Conservation (phyloP, 305 asterid genomes). For the Fraxinus sp. region DNA sequence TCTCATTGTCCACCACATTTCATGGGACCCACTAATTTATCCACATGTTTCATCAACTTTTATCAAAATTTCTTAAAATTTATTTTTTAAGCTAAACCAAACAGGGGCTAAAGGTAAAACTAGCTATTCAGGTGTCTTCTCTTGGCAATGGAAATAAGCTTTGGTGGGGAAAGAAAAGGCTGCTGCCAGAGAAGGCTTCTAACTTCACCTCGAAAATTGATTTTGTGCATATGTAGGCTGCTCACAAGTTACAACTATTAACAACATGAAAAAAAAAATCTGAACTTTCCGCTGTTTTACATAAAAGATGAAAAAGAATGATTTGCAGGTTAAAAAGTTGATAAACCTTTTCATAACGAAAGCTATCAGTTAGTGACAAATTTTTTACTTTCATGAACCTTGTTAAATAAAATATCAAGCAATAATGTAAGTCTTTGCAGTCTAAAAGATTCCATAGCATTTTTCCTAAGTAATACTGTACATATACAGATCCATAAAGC, state of each 20-base stretch:
- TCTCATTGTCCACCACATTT: neutral
- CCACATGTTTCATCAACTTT: neutral
- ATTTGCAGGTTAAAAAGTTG: neutral
- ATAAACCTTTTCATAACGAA: neutral
- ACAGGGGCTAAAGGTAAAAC: neutral
- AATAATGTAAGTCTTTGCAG: neutral
- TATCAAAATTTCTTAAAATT: too few species aligned
- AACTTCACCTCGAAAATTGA: neutral
- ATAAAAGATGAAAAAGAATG: neutral
- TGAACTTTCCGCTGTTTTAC: neutral
- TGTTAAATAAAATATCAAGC: neutral
- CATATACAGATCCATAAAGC: neutral
- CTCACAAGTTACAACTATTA: neutral
- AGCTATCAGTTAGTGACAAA: neutral
- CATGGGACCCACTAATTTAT: neutral
- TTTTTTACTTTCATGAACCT: neutral
- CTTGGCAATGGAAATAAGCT: neutral
- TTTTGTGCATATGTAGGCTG: neutral
- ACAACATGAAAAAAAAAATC: neutral
- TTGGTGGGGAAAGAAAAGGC: neutral
- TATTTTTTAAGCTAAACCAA: neutral
- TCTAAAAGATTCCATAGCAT: neutral
- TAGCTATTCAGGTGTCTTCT: neutral
- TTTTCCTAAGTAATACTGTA: neutral
- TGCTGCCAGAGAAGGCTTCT: neutral